Base-by-base conservation (phyloP, 495 filamentous ascomycete genomes). In the Massariosphaeria phaeospora region DNA sequence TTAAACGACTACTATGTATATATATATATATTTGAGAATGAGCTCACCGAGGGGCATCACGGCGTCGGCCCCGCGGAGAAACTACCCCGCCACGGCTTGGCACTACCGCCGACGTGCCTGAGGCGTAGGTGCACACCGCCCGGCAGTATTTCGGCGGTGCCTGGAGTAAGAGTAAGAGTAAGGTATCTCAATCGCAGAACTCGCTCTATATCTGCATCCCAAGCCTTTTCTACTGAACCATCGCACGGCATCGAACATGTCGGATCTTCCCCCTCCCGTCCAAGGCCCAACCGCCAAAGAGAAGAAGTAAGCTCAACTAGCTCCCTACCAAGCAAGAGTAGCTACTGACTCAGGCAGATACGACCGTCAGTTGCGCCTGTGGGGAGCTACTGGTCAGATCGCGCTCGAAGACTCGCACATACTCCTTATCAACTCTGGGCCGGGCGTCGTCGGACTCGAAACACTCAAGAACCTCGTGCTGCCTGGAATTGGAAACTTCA, bases 401-500 rank as follows among this genome's bases (percentile, higher is more conserved):
- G 89, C 88, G 1, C 78, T 99, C 2, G 94, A 99, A 67, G 81
- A 88, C 25, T 83, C 94, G 2, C 88, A 91, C 52, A 82, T 99
- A 6, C 76, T 96, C 15, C 76, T 99, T 17, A 73, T 99, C 47
- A 95, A 94, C 67, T 86, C 84, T 9, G 88, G 88, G 1, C 72
- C 84, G 5, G 88, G 89, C 26, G 84, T 87, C 1, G 86, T 88
- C 9, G 93, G 94, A 2, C 80, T 95, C 25, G 93, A 99, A 70
- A 83, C 90, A 0, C 78, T 99, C 50, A 99, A 99, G 78, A 99
- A 99, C 68, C 80, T 99, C 20, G 86, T 97, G 0, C 71, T 99
- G 38, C 93, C 93, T 52, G 81, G 83, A 25, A 84, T 97, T 65
- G 93, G 94, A 11, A 82, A 84, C n/a, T 96, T 96, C 67, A 94